Base-by-base conservation (phyloP, 768 basidiomycete genomes). In the Pleurotus cornucopiae region DNA sequence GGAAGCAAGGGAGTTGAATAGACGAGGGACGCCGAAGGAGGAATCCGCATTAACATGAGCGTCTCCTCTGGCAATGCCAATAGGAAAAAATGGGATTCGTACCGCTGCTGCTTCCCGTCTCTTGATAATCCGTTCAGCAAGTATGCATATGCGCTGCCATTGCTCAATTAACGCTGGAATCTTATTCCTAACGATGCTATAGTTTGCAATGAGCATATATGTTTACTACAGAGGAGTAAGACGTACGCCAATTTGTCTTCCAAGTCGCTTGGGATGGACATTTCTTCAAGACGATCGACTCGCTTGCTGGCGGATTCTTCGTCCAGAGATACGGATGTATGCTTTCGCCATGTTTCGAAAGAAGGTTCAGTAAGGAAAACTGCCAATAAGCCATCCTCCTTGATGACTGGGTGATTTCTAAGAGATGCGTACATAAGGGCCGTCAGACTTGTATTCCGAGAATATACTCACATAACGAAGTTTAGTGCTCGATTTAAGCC, bases 51-150 rank as follows among this genome's bases (percentile, higher is more conserved):
- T n/a, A 53, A 41, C 51, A 53, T 53, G 51, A 53, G 37, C 39
- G 51, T 53, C 51, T 43, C 51, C 51, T 53, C 51, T 53, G 51
- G 51, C 51, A 53, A 53, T 41, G 51, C 51, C 51, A 53, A 53
- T 53, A 53, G 51, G 51, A 53, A 53, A 39, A 53, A 53, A 53
- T 75, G 76, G 75, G 71, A 69, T 72, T 76, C 91, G 83, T 88
- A 90, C 91, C 79, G 90, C 88, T 76, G 90, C 88, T 73, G 92
- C 89, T 79, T 95, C 90, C 65, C 91, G 84, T 72, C 95, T 84
- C 71, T 88, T 92, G 54, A 96, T 82, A 60, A 92, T 82, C 58
- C 94, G 88, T 72, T 98, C 96, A 16, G 87, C 81, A 54, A 94
- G 79, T 55, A 91, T 73, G 67, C 91, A 91, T 66, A 98, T 86